phyloP scores from a whole-genome alignment of 2,329 filamentous ascomycete species.

The Calonectria leucothoes region DNA sequence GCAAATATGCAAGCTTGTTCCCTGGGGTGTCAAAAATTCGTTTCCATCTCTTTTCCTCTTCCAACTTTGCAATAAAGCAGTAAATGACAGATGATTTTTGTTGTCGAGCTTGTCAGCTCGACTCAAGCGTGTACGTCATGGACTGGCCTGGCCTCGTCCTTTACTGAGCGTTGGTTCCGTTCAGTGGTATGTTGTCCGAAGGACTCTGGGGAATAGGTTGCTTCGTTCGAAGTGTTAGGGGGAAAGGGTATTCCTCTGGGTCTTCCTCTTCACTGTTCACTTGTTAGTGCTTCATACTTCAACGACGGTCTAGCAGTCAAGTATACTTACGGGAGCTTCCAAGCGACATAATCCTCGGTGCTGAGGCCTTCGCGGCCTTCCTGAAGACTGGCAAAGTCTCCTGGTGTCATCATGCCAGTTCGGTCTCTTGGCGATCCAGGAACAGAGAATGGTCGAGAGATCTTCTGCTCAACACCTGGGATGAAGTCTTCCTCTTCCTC shows the following conservation, averaged over 20 bases:
- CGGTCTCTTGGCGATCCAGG: constrained; percentile 92
- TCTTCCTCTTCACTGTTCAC: constrained; percentile 87
- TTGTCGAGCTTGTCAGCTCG: not conserved
- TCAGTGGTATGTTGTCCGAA: constrained; percentile 38
- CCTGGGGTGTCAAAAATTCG: constrained; percentile 11
- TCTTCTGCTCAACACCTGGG: constrained; percentile 92
- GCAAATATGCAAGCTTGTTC: constrained; percentile 16
- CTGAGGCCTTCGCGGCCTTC: constrained; percentile 92
- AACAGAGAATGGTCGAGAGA: constrained; percentile 92
- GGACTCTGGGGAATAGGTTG: constrained; percentile 48
- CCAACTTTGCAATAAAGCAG: constrained; percentile 9
- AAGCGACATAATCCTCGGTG: constrained; percentile 98
- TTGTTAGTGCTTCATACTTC: constrained; percentile 32
- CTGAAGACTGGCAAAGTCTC: constrained; percentile 96
- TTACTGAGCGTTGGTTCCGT: constrained; percentile 29
- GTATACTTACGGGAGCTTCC: constrained; percentile 92
- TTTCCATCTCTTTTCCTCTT: constrained; percentile 19
- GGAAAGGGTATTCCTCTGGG: constrained; percentile 75
- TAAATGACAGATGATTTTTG: constrained; percentile 11
- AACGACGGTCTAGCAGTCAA: not conserved
- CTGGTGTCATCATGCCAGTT: constrained; percentile 98
- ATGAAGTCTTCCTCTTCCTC: constrained; percentile 91
- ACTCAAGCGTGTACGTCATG: not conserved
- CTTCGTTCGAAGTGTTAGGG: constrained; percentile 67
- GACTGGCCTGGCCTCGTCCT: not conserved